Conservation (phyloP, 768 basidiomycete species). For the Lactarius hengduanensis region DNA sequence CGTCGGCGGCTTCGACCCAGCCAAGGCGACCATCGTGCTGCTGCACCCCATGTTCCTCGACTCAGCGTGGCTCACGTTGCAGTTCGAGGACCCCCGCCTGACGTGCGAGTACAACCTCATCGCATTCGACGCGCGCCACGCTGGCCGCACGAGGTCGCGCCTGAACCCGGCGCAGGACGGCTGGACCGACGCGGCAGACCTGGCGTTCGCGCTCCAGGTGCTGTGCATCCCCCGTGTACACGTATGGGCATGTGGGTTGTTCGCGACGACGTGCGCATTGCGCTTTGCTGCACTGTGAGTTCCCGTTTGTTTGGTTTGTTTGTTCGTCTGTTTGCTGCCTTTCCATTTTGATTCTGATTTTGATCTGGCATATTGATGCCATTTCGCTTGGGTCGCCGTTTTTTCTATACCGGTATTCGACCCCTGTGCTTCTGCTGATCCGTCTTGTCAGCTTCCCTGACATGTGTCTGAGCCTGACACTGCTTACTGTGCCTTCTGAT, state of each 20-base stretch:
- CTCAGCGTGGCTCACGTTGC: slow-evolving; percentile 31
- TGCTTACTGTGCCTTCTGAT: slow-evolving; percentile 22
- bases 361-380: neutral
- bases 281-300: slow-evolving; percentile 31
- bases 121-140: slow-evolving; percentile 32
- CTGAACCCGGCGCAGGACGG: slow-evolving; percentile 30
- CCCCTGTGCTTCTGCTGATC: neutral
- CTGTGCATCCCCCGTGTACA: slow-evolving; percentile 33
- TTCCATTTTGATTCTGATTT: neutral
- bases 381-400: no score
- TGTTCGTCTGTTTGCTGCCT: neutral
- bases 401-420: no score
- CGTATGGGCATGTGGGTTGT: slow-evolving; percentile 32
- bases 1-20: slow-evolving; percentile 31
- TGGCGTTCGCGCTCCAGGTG: slow-evolving; percentile 30
- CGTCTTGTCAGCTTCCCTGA: slow-evolving; percentile 27
- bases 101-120: slow-evolving; percentile 31
- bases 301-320: neutral
- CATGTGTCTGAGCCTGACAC: slow-evolving; percentile 28
- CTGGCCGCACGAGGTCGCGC: slow-evolving; percentile 27
- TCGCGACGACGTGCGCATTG: slow-evolving; percentile 31
- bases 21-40: slow-evolving; percentile 32
- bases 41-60: slow-evolving; percentile 34
- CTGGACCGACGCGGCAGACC: slow-evolving; percentile 35
- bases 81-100: slow-evolving; percentile 34